Evolutionary conservation across 83 land plant genomes (phyloP).

Genomic region (Diphasiastrum complanatum): DNA sequence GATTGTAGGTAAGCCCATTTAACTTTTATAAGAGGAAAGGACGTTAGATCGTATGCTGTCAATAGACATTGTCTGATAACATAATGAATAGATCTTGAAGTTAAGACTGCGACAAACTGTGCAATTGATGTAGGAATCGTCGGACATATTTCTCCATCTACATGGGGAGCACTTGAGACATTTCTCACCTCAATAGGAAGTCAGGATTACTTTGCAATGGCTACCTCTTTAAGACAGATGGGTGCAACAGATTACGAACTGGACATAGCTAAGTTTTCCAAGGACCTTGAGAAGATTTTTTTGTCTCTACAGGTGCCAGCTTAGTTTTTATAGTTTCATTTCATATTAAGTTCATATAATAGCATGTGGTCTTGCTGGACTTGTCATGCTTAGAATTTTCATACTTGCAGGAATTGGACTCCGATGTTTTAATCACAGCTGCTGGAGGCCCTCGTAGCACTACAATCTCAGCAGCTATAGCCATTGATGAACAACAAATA

Average conservation of each 20-base stretch:
- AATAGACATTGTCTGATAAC: no score
- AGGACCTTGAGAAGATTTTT: constrained; percentile 84
- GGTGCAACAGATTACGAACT: constrained; percentile 78
- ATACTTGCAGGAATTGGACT: constrained; percentile 65
- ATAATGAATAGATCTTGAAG: no score
- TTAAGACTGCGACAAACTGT: no score
- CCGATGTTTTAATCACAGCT: constrained; percentile 74
- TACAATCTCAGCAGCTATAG: constrained; percentile 74
- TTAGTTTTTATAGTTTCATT: background rate
- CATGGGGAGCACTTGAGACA: constrained; percentile 91
- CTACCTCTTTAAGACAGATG: constrained; percentile 77
- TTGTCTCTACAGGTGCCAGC: constrained; percentile 59
- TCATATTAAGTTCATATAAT: background rate
- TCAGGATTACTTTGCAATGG: constrained; percentile 86
- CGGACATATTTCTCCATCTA: constrained; percentile 89
- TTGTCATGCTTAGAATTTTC: background rate
- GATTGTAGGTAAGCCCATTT: no score
- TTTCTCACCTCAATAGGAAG: constrained; percentile 75
- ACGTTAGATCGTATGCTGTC: no score
- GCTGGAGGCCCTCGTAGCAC: constrained; percentile 62
- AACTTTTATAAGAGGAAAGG: no score
- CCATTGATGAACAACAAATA: constrained; percentile 88
- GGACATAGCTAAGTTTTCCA: constrained; percentile 63
- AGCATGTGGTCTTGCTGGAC: background rate
- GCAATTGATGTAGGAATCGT: constrained; percentile 92